Conservation (phyloP, 495 filamentous ascomycete genomes). For the Annulohypoxylon maeteangense region DNA sequence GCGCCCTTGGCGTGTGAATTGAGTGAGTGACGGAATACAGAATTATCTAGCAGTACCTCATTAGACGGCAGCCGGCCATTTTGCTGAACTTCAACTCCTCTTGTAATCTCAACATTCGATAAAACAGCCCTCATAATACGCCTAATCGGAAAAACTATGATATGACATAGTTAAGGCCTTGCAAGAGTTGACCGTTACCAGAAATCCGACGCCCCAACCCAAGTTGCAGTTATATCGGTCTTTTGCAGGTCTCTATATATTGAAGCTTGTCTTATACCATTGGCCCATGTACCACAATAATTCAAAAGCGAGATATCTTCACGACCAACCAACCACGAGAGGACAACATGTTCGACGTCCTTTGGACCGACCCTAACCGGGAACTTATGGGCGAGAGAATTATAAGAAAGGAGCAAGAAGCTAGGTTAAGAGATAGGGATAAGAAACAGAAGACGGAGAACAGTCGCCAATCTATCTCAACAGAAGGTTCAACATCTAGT, state of each 20-base stretch:
- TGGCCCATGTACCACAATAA: neutral
- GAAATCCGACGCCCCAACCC: constrained; percentile 5
- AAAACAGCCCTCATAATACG: constrained; percentile 1
- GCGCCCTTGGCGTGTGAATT: neutral
- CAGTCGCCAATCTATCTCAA: constrained; percentile 49
- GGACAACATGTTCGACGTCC: constrained; percentile 61
- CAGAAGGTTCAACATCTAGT: constrained; percentile 50
- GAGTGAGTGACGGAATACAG: neutral
- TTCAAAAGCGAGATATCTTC: neutral
- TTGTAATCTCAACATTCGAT: neutral
- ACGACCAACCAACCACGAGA: neutral
- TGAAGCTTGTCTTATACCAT: neutral
- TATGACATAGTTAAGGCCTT: constrained; percentile 19
- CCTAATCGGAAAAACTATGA: neutral
- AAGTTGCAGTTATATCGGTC: constrained; percentile 4
- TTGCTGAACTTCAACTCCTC: constrained; percentile 11
- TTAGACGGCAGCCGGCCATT: constrained; percentile 10
- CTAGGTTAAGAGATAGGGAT: constrained; percentile 44
- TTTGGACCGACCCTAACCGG: constrained; percentile 59
- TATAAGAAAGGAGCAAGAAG: constrained; percentile 52
- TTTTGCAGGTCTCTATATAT: neutral
- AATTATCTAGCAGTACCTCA: constrained; percentile 14
- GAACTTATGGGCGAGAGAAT: constrained; percentile 59
- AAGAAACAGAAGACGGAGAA: constrained; percentile 46
- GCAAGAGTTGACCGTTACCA: constrained; percentile 16